A percentile compares a stretch with the other conserved stretches of the same genome.
phyloP scores from a whole-genome alignment of 1,139 yeast species.

The Ogataea hybrid region DNA sequence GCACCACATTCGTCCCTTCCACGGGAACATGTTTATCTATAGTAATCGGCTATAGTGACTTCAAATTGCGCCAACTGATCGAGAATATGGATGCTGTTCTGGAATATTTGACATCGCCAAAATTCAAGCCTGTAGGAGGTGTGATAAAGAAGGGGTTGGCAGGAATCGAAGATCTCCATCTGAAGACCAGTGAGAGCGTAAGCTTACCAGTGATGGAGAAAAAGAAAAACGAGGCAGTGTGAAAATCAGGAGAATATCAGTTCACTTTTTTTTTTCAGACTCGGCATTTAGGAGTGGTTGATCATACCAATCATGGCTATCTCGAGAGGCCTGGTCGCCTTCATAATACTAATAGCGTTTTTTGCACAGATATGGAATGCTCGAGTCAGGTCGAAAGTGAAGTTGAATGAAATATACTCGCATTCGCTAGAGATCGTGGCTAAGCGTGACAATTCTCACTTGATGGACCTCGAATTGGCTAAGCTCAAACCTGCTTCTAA shows the following conservation, averaged over 20 bases:
- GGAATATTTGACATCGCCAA: constrained; percentile 46
- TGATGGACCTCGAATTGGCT: constrained; percentile 15
- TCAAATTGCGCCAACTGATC: constrained; percentile 42
- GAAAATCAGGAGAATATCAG: not conserved
- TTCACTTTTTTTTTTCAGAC: not conserved
- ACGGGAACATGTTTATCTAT: constrained; percentile 51
- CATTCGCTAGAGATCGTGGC: constrained; percentile 10
- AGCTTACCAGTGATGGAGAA: constrained; percentile 43
- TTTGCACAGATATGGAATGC: not conserved
- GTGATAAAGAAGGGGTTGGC: constrained; percentile 41
- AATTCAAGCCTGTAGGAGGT: constrained; percentile 59
- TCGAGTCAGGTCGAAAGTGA: not conserved
- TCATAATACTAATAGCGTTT: not conserved
- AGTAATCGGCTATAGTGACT: constrained; percentile 52
- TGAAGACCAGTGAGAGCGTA: constrained; percentile 63
- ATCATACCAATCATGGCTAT: not conserved
- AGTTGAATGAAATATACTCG: constrained; percentile 12
- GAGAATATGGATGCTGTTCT: constrained; percentile 57
- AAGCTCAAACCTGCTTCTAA: constrained; percentile 31
- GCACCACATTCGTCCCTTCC: constrained; percentile 59
- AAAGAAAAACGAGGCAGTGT: constrained; percentile 5
- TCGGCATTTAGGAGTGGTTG: not conserved
- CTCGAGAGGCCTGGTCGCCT: not conserved
- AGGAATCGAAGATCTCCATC: constrained; percentile 49
- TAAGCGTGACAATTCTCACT: constrained; percentile 16